Evolutionary conservation across 2,329 filamentous ascomycete genomes (phyloP).

Genomic region (Sclerotinia nivalis): DNA sequence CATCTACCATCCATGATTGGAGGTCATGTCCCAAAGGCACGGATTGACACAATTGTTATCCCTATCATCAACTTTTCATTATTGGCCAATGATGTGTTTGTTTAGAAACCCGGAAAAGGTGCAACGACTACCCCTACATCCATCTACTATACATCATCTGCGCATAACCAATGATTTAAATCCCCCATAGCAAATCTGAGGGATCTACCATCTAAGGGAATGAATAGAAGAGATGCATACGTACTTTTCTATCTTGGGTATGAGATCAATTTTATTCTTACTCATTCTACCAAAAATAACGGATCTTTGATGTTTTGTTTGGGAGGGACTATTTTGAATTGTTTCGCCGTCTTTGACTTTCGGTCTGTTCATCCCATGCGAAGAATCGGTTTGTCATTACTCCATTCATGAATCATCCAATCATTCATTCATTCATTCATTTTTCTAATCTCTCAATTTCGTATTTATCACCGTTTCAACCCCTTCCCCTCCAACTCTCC

Average conservation of each 20-base stretch:
- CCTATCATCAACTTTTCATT: background rate
- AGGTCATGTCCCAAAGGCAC: background rate
- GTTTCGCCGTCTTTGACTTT: background rate
- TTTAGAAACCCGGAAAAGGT: background rate
- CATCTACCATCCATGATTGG: background rate
- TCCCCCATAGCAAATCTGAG: background rate
- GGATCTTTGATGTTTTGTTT: background rate
- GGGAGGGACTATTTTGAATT: background rate
- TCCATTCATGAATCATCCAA: background rate
- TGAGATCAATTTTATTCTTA: no score
- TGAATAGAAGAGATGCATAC: background rate
- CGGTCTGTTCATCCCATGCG: background rate
- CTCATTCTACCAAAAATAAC: background rate
- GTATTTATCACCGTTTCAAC: background rate
- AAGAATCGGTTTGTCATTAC: background rate
- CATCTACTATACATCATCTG: background rate
- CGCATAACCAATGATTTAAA: background rate
- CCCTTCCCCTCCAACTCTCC: background rate
- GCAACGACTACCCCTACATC: background rate
- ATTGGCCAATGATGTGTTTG: background rate
- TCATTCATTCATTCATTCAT: background rate
- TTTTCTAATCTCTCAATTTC: background rate
- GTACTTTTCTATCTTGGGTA: background rate
- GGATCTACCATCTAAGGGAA: background rate
- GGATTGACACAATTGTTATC: background rate